These are phyloP conservation scores for Paecilomyces sp. DNA, from an alignment of 2,329 filamentous ascomycete genomes.

Conservation along the genomic window DNA sequence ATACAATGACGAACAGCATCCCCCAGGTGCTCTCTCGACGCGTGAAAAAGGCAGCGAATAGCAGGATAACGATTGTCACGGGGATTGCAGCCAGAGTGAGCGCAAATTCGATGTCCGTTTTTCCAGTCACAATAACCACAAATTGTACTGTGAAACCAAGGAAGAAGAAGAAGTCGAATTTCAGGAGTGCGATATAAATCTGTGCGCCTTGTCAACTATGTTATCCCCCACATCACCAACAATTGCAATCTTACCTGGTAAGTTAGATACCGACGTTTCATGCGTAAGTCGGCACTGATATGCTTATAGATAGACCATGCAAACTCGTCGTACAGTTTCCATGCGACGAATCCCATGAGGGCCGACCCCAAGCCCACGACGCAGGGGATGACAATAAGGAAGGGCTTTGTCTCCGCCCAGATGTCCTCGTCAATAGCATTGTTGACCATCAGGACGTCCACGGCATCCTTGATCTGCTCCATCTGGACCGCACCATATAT, in stretches of 20 bases:
- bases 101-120: slow-evolving; percentile 66
- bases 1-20: slow-evolving; percentile 66
- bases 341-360: slow-evolving; percentile 68
- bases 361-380: slow-evolving; percentile 72
- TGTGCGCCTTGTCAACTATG: slow-evolving; percentile 32
- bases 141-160: slow-evolving; percentile 98
- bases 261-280: slow-evolving; percentile 93
- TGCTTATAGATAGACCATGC: slow-evolving; percentile 99
- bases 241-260: slow-evolving; percentile 74
- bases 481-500: slow-evolving; percentile 91
- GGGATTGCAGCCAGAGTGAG: slow-evolving; percentile 86
- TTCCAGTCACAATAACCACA: slow-evolving; percentile 75
- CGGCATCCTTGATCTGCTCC: slow-evolving; percentile 76
- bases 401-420: slow-evolving; percentile 65
- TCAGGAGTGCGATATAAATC: slow-evolving; percentile 96
- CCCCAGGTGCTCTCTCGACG: slow-evolving; percentile 73
- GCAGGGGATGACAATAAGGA: slow-evolving; percentile 76
- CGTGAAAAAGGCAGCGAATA: slow-evolving; percentile 78
- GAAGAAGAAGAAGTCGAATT: slow-evolving; percentile 99
- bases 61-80: slow-evolving; percentile 80
- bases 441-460: slow-evolving; percentile 45
- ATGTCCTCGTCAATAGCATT: slow-evolving; percentile 47
- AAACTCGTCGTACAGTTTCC: slow-evolving; percentile 97
- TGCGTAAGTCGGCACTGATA: slow-evolving; percentile 91
- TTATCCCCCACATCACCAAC: neutral